These are phyloP conservation scores for Henckelia pumila DNA, from an alignment of 257 asterid species.

Conservation along the genomic window DNA sequence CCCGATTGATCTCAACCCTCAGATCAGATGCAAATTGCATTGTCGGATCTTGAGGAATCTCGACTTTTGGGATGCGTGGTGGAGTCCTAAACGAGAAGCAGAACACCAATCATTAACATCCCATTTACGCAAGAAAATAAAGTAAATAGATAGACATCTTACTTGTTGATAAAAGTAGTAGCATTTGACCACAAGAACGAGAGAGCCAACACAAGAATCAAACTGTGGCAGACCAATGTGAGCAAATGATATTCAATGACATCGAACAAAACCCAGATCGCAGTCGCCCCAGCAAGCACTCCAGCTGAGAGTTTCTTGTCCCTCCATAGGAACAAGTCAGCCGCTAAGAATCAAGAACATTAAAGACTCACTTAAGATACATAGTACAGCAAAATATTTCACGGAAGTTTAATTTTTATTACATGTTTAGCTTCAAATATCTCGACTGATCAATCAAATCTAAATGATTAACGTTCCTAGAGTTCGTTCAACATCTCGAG, in stretches of 20 bases:
- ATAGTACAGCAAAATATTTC: neutral
- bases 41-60: conserved; percentile 61
- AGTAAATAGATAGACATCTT: conserved; percentile 21
- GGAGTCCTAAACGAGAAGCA: conserved; percentile 43
- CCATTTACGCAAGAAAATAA: neutral
- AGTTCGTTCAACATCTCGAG: neutral
- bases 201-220: conserved; percentile 54
- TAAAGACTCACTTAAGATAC: neutral
- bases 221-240: conserved; percentile 56
- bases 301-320: conserved; percentile 79
- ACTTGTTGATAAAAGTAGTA: conserved; percentile 69
- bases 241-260: conserved; percentile 71
- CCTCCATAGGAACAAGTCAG: conserved; percentile 88
- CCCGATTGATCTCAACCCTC: conserved; percentile 56
- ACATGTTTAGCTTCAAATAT: neutral
- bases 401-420: neutral
- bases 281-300: conserved; percentile 72
- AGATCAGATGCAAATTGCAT: conserved; percentile 51
- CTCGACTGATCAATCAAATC: neutral
- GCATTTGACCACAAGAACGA: conserved; percentile 75
- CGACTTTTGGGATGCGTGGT: conserved; percentile 66
- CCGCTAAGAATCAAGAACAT: conserved; percentile 45
- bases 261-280: conserved; percentile 76
- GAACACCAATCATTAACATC: neutral
- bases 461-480: neutral